Evolutionary conservation across 108 stramenopile species (phyloP).

Genomic region (Fragilaria radians): DNA sequence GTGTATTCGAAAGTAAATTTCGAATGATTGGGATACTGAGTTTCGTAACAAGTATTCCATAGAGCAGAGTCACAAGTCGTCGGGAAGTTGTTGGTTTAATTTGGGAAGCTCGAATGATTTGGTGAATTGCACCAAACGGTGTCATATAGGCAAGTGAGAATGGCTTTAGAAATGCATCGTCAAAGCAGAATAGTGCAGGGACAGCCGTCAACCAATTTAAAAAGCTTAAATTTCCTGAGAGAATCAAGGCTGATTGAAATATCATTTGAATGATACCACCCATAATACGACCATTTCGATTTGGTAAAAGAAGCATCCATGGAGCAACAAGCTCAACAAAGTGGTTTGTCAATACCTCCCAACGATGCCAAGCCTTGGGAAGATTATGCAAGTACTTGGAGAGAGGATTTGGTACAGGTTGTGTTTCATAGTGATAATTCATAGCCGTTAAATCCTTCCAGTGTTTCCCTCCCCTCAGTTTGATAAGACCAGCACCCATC

Average conservation of each 20-base stretch:
- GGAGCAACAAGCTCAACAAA: constrained; percentile 63
- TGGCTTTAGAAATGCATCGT: constrained; percentile 39
- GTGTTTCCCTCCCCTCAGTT: constrained; percentile 43
- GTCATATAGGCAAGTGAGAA: constrained; percentile 2
- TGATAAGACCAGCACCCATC: constrained; percentile 65
- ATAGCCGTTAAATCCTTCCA: constrained; percentile 62
- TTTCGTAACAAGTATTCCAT: constrained; percentile 26
- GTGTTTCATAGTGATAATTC: constrained; percentile 68
- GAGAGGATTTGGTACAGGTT: constrained; percentile 62
- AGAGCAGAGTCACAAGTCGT: constrained; percentile 21
- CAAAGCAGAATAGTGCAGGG: constrained; percentile 48
- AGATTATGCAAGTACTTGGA: constrained; percentile 47
- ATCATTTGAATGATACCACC: constrained; percentile 53
- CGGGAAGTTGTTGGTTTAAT: neutral
- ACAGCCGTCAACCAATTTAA: constrained; percentile 62
- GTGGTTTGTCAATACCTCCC: constrained; percentile 55
- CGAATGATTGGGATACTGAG: constrained; percentile 42
- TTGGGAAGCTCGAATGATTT: neutral
- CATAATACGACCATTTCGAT: constrained; percentile 11
- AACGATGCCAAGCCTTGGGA: constrained; percentile 48
- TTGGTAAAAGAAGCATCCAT: constrained; percentile 39
- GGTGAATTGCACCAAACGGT: neutral
- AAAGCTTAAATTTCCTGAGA: constrained; percentile 50
- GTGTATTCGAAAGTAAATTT: constrained; percentile 35
- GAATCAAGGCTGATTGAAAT: constrained; percentile 49